These are phyloP conservation scores for Phanerodontia chrysosporium DNA, from an alignment of 768 basidiomycete genomes.

Conservation along the genomic window DNA sequence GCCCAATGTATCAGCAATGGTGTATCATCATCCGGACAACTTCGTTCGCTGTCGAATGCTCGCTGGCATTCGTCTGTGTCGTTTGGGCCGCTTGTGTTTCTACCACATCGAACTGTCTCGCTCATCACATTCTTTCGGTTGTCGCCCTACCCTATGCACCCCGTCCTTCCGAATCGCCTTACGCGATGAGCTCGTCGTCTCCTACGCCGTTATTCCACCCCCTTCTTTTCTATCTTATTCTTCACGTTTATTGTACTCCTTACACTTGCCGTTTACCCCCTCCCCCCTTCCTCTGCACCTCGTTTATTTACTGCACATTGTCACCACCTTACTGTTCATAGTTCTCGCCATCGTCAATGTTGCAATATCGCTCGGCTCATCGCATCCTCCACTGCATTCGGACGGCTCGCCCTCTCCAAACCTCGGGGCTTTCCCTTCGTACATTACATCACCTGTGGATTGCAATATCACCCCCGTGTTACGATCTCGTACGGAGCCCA, in stretches of 20 bases:
- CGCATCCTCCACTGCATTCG: slow-evolving; percentile 29
- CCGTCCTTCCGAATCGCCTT: slow-evolving; percentile 24
- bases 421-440: slow-evolving; percentile 17
- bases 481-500: background rate
- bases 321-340: slow-evolving; percentile 18
- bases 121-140: slow-evolving; percentile 41
- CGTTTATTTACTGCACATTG: slow-evolving; percentile 24
- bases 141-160: slow-evolving; percentile 37
- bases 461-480: background rate
- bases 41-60: slow-evolving; percentile 16
- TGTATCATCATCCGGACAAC: slow-evolving; percentile 26
- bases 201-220: slow-evolving; percentile 36
- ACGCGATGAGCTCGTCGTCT: slow-evolving; percentile 48
- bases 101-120: slow-evolving; percentile 27
- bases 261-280: slow-evolving; percentile 17
- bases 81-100: slow-evolving; percentile 19
- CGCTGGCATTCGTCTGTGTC: slow-evolving; percentile 9
- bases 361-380: slow-evolving; percentile 42
- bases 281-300: slow-evolving; percentile 14
- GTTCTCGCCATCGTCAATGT: slow-evolving; percentile 34
- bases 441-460: slow-evolving; percentile 1
- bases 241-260: slow-evolving; percentile 67
- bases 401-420: slow-evolving; percentile 28
- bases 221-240: slow-evolving; percentile 79
- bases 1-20: slow-evolving; percentile 19